Base-by-base conservation (phyloP, 805 yeast species). In the Nadsonia fulvescens region DNA sequence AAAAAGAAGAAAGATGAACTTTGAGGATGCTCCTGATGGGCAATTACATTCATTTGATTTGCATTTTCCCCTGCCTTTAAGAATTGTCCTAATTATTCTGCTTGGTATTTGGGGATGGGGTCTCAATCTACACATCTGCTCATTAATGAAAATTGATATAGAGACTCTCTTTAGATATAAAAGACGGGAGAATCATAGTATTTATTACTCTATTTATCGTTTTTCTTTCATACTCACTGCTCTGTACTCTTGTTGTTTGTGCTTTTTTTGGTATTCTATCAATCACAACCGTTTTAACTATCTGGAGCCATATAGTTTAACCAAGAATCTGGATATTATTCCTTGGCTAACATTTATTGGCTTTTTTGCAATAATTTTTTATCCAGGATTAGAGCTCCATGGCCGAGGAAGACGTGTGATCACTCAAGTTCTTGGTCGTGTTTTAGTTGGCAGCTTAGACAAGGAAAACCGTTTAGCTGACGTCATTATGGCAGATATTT, bases 401-500 rank as follows among this genome's bases (percentile, higher is more conserved):
- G 32, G 35, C 13, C 17, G 32, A n/a, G 47, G 48, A 3, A 37
- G 51, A 2, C 55, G 49, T 30, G 44, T 79, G 20, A 47, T 71
- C 11, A 43, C 53, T 8, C 22, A 34, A 11, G 39, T 70, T 20
- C 30, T 52, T 3, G 51, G 50, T 27, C 53, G 92, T 27, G 54
- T 77, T 4, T 26, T 61, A 4, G 26, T 43, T 3, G 92, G 92
- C 3, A 56, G 59, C 2, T 67, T 79, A 16, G 73, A 74, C 39
- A 38, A 48, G 9, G 60, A 61, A 9, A 33, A 43, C 20, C 55
- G 93, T 39, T 65, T 76, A 10, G 75, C 77, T 29, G 95, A 86
- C 44, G 76, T 86, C 19, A 49, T 89, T 24, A 46, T 83, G 8
- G 68, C 93, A 5, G 98, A 86, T 52, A 69, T 82, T 4, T 54